Conservation (phyloP, 1,284 basidiomycete genomes). For the Tausonia pullulans region DNA sequence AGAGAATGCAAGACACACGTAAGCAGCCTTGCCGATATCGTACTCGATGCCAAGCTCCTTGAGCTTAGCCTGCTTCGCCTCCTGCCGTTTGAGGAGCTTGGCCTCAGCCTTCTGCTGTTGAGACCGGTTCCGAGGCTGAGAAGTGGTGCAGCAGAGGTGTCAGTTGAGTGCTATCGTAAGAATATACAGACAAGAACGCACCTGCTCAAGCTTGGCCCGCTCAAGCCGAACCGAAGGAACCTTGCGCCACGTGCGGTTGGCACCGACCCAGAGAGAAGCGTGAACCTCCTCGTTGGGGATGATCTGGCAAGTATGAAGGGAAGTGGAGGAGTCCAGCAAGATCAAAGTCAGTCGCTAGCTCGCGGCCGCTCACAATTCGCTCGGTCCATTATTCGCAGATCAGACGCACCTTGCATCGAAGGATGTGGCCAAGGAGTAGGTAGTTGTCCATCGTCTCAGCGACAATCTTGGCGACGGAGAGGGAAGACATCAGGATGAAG, state of each 20-base stretch:
- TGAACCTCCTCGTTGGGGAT: constrained; percentile 81
- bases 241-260: constrained; percentile 76
- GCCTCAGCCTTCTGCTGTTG: constrained; percentile 56
- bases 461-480: constrained; percentile 84
- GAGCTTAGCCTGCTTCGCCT: constrained; percentile 65
- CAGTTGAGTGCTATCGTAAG: neutral
- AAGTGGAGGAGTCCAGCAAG: neutral
- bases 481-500: constrained; percentile 88
- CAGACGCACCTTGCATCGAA: constrained; percentile 57
- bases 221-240: constrained; percentile 65
- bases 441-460: constrained; percentile 99
- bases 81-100: constrained; percentile 66
- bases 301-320: constrained; percentile 30
- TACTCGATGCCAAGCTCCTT: constrained; percentile 78
- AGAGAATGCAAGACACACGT: neutral
- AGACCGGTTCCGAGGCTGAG: constrained; percentile 60
- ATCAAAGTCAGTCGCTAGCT: too few relatives aligned
- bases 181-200: constrained; percentile 28
- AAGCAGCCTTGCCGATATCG: constrained; percentile 13
- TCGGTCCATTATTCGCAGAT: too few relatives aligned
- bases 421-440: constrained; percentile 82
- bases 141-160: constrained; percentile 8
- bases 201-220: constrained; percentile 69
- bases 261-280: constrained; percentile 91
- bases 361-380: too few relatives aligned